Evolutionary conservation across 2,329 filamentous ascomycete species (phyloP).

Genomic region (Cladosporium sp.): DNA sequence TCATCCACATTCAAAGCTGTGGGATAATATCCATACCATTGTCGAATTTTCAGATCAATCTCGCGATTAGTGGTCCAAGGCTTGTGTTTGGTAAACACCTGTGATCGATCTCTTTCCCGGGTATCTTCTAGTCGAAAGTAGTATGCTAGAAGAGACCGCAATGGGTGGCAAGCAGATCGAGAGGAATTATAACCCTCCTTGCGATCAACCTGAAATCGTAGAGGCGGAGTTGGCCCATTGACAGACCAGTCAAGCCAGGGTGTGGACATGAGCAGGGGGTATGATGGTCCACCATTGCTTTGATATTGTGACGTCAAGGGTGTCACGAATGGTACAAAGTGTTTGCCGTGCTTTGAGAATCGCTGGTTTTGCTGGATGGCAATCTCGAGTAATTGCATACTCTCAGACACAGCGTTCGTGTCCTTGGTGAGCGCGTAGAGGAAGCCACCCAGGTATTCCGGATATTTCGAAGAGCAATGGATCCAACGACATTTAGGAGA

Average conservation of each 20-base stretch:
- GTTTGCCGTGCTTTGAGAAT: slow-evolving; percentile 42
- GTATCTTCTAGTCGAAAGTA: slow-evolving; percentile 44
- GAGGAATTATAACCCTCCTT: slow-evolving; percentile 39
- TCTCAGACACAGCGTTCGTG: slow-evolving; percentile 17
- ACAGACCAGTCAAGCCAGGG: slow-evolving; percentile 42
- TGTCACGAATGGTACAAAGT: slow-evolving; percentile 40
- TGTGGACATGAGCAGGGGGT: slow-evolving; percentile 38
- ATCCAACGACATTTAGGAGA: slow-evolving; percentile 38
- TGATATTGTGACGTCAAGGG: slow-evolving; percentile 20
- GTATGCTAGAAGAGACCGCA: slow-evolving; percentile 40
- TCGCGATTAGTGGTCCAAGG: slow-evolving; percentile 40
- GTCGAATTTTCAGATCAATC: slow-evolving; percentile 39
- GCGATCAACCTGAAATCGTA: slow-evolving; percentile 40
- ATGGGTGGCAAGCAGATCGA: slow-evolving; percentile 35
- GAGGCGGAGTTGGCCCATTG: slow-evolving; percentile 33
- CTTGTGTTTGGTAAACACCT: slow-evolving; percentile 40
- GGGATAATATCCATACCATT: slow-evolving; percentile 42
- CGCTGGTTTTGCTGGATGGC: slow-evolving; percentile 32
- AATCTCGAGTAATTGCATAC: slow-evolving; percentile 31
- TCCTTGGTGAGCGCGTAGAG: slow-evolving; percentile 25
- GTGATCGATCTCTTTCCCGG: slow-evolving; percentile 36
- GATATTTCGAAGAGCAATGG: slow-evolving; percentile 40
- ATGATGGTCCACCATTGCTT: slow-evolving; percentile 1
- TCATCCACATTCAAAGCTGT: slow-evolving; percentile 41
- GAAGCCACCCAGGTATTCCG: slow-evolving; percentile 31